These are phyloP conservation scores for Tephrocybe rancida DNA, from an alignment of 768 basidiomycete genomes.

Conservation along the genomic window DNA sequence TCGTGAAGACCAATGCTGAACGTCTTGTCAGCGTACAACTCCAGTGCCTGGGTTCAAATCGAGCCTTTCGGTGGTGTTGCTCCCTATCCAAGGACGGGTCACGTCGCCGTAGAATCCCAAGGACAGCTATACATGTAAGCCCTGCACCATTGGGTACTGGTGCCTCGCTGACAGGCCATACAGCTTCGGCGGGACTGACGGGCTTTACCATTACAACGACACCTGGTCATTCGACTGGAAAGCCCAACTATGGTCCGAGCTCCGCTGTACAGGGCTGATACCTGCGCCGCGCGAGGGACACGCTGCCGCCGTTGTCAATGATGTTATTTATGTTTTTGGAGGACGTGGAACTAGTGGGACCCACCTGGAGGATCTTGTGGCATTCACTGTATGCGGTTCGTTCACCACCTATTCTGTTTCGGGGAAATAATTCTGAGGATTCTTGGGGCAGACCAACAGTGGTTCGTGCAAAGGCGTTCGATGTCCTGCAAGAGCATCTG, in stretches of 20 bases:
- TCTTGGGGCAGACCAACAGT: background rate
- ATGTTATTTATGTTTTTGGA: constrained; percentile 96
- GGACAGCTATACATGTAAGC: constrained; percentile 82
- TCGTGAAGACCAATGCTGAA: background rate
- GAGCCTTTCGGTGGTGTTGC: constrained; percentile 59
- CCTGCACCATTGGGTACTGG: constrained; percentile 13
- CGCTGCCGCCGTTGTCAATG: constrained; percentile 94
- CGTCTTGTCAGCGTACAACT: constrained; percentile 62
- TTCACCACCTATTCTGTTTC: constrained; percentile 14
- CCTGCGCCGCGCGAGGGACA: constrained; percentile 95
- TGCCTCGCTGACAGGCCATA: background rate
- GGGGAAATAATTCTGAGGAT: background rate
- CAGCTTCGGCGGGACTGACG: constrained; percentile 96
- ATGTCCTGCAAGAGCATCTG: constrained; percentile 89
- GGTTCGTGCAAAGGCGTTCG: constrained; percentile 76
- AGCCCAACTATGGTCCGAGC: constrained; percentile 82
- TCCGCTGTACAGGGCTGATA: constrained; percentile 94
- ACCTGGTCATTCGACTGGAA: constrained; percentile 91
- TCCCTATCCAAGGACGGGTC: constrained; percentile 89
- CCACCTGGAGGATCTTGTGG: constrained; percentile 90
- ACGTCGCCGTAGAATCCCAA: constrained; percentile 79
- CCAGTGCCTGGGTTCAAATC: constrained; percentile 80
- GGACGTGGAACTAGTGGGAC: constrained; percentile 95
- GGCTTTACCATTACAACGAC: constrained; percentile 97
- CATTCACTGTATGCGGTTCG: constrained; percentile 96